Conservation (phyloP, 768 basidiomycete genomes). For the Suillus tomentosus region DNA sequence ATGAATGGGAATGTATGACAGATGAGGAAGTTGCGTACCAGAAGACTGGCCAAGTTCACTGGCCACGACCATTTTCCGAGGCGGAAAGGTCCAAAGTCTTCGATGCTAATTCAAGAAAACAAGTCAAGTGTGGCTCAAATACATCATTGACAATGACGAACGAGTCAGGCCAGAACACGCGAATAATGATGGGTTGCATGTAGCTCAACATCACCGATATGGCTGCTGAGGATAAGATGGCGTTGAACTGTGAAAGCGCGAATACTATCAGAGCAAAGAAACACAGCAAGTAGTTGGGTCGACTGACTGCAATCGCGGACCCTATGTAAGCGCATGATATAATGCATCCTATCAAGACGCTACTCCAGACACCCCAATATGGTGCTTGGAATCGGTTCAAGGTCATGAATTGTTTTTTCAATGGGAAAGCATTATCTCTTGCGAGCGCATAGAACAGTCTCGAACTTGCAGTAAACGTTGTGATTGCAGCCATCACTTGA, state of each 20-base stretch:
- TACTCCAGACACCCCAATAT: constrained; percentile 56
- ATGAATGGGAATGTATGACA: neutral
- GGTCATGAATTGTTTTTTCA: constrained; percentile 47
- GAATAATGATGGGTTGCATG: constrained; percentile 56
- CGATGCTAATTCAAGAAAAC: constrained; percentile 47
- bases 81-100: constrained; percentile 51
- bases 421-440: constrained; percentile 53
- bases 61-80: constrained; percentile 55
- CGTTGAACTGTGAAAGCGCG: constrained; percentile 44
- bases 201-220: constrained; percentile 62
- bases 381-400: constrained; percentile 57
- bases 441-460: constrained; percentile 58
- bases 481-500: constrained; percentile 57
- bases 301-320: constrained; percentile 52
- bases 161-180: constrained; percentile 58
- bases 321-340: constrained; percentile 63
- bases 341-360: constrained; percentile 52
- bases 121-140: constrained; percentile 43
- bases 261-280: neutral
- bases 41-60: constrained; percentile 50
- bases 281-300: neutral
- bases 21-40: constrained; percentile 33
- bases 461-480: constrained; percentile 61
- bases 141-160: constrained; percentile 29
- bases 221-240: constrained; percentile 56